phyloP scores from a whole-genome alignment of 225 moss, liverwort and hornwort genomes.

The Sphagnum tenellum region DNA sequence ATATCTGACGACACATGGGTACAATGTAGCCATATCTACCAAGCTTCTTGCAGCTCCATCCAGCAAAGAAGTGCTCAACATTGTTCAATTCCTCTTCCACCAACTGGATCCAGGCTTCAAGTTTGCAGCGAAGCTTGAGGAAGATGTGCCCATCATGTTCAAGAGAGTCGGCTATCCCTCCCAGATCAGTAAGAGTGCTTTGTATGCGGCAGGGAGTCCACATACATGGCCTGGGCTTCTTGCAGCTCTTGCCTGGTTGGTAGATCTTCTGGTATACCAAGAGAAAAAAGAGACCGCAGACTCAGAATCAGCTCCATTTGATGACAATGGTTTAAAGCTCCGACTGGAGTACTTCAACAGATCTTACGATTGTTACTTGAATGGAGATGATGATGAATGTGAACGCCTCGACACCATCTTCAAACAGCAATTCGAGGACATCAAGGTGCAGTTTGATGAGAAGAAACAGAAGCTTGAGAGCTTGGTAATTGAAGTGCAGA shows the following conservation, averaged over 20 bases:
- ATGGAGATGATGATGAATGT: slow-evolving; percentile 54
- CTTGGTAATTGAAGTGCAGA: slow-evolving; percentile 30
- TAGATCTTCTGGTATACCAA: slow-evolving; percentile 39
- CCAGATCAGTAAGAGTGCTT: slow-evolving; percentile 80
- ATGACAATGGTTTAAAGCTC: slow-evolving; percentile 15
- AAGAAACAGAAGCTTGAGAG: slow-evolving; percentile 30
- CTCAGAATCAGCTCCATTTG: slow-evolving; percentile 15
- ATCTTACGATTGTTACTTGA: slow-evolving; percentile 45
- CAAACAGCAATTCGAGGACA: slow-evolving; percentile 36
- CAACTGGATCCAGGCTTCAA: slow-evolving; percentile 57
- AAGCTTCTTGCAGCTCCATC: slow-evolving; percentile 74
- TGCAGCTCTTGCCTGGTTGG: slow-evolving; percentile 82
- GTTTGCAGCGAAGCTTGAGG: slow-evolving; percentile 67
- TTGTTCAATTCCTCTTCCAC: slow-evolving; percentile 76
- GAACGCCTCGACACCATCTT: slow-evolving; percentile 23
- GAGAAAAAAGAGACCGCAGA: slow-evolving; percentile 33
- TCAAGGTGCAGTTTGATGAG: slow-evolving; percentile 19
- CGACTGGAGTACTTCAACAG: slow-evolving; percentile 39
- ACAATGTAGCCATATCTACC: slow-evolving; percentile 24
- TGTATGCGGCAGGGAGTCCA: slow-evolving; percentile 89
- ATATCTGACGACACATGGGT: slow-evolving; percentile 59
- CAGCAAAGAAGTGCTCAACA: slow-evolving; percentile 67
- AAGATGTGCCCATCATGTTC: slow-evolving; percentile 79
- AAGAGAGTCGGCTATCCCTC: slow-evolving; percentile 83
- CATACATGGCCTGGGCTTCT: slow-evolving; percentile 92